Conservation (phyloP, 805 yeast species). For the Kurtzmaniella fragi region DNA sequence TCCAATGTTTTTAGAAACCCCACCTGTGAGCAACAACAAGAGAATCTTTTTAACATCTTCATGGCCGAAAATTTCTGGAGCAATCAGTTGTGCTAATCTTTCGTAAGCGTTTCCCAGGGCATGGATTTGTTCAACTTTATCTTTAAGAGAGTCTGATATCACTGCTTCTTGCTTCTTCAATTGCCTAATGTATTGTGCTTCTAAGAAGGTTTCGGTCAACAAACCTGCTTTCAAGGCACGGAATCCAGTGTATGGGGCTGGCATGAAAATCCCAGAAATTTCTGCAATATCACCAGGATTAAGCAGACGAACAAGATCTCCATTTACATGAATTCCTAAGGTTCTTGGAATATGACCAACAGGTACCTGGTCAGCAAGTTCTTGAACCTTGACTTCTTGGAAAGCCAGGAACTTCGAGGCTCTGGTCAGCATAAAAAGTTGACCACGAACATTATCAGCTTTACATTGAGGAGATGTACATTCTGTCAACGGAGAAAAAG, state of each 20-base stretch:
- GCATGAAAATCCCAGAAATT: conserved; percentile 86
- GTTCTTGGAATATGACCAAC: conserved; percentile 96
- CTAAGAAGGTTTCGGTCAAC: conserved; percentile 88
- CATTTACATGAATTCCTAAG: conserved; percentile 82
- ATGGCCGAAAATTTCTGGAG: conserved; percentile 97
- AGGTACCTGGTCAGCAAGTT: conserved; percentile 93
- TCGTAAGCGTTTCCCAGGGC: conserved; percentile 70
- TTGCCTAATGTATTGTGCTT: conserved; percentile 79
- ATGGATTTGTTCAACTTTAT: conserved; percentile 51
- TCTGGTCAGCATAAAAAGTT: conserved; percentile 85
- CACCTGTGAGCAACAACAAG: conserved; percentile 81
- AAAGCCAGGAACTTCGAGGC: conserved; percentile 94
- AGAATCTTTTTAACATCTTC: conserved; percentile 89
- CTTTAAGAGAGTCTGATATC: conserved; percentile 51
- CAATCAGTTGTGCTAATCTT: conserved; percentile 79
- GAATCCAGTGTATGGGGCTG: conserved; percentile 94
- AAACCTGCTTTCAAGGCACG: conserved; percentile 89
- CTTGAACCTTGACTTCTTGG: conserved; percentile 95
- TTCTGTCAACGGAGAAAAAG: conserved; percentile 81
- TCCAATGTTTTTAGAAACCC: conserved; percentile 89
- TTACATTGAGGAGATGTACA: conserved; percentile 81
- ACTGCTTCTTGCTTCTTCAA: conserved; percentile 84
- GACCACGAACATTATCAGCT: conserved; percentile 79
- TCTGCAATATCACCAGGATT: conserved; percentile 96
- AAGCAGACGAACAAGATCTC: conserved; percentile 80